Base-by-base conservation (phyloP, 1,139 yeast genomes). In the Wickerhamiella infanticola region DNA sequence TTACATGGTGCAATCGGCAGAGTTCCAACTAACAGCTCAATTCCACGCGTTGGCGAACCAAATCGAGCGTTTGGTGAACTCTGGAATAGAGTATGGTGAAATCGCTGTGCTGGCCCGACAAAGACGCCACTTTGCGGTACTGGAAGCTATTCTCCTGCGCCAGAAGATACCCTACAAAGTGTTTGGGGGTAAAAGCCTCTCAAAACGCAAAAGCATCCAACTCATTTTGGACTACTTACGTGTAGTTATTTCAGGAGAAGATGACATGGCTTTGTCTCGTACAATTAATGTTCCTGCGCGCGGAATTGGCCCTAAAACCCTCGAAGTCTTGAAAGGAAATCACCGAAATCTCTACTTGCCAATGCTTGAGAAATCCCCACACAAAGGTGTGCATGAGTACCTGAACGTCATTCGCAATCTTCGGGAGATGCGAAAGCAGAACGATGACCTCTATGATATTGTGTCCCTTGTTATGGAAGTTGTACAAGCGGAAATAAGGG, bases 191-290 rank as follows among this genome's bases (percentile, higher is more conserved):
- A 68, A 69, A 44, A 79, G 84, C 1, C 83, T 85, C 55, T 83
- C 94, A 88, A 86, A 82, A 39, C 63, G 82, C 35, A 73, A 73
- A 48, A 95, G 84, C 57, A 79, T 84, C 11, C 65, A 69, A 23
- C 65, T 74, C 0, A 67, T 83, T 46, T 50, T 86, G 43, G 83
- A 79, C 56, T 76, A 79, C 52, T 58, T 90, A 31, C 68, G 83
- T 44, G 74, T 77, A 1, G 66, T 82, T 8, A 68, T 74, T 3
- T 74, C 78, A 38, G 73, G 71, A 18, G 60, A 63, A 45, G 94
- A 83, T 56, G 65, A 74, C 46, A 59, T 74, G 31, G 83, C 94
- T 0, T 65, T 75, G 37, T 51, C 74, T 26, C 64, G 84, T 37
- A 70, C 81, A 0, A 54, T 86, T 35, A 72, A 73, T 43, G 68